These are phyloP conservation scores for Orbilia javanica DNA, from an alignment of 2,329 filamentous ascomycete genomes.

Conservation along the genomic window DNA sequence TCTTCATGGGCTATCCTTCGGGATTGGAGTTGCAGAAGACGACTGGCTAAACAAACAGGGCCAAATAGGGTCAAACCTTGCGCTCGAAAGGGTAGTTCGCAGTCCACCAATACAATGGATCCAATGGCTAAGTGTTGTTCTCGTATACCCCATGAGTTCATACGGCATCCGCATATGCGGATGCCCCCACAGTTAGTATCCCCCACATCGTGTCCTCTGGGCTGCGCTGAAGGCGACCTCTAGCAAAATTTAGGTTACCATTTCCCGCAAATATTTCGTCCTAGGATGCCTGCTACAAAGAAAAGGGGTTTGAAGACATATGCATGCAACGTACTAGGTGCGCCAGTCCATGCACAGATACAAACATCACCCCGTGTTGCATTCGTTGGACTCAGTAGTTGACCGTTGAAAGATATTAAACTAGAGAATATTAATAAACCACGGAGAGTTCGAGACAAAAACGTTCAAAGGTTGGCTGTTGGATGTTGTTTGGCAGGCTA, in stretches of 20 bases:
- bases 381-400: neutral
- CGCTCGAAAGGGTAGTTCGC: neutral
- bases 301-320: neutral
- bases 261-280: neutral
- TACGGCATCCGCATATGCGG: neutral
- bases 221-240: no score
- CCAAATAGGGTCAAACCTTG: neutral
- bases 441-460: neutral
- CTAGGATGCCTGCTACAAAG: neutral
- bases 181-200: neutral
- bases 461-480: neutral
- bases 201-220: neutral
- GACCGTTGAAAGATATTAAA: neutral
- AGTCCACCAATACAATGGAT: neutral
- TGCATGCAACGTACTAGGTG: no score
- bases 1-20: slow-evolving; percentile 18
- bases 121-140: neutral
- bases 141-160: no score
- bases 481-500: neutral
- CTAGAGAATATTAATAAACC: neutral
- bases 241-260: slow-evolving; percentile 12
- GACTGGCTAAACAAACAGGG: neutral
- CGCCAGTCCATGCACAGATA: no score
- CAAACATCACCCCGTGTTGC: neutral
- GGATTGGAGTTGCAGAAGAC: neutral